Evolutionary conservation across 495 filamentous ascomycete genomes (phyloP).

Genomic region (Penicillium verhagenii): DNA sequence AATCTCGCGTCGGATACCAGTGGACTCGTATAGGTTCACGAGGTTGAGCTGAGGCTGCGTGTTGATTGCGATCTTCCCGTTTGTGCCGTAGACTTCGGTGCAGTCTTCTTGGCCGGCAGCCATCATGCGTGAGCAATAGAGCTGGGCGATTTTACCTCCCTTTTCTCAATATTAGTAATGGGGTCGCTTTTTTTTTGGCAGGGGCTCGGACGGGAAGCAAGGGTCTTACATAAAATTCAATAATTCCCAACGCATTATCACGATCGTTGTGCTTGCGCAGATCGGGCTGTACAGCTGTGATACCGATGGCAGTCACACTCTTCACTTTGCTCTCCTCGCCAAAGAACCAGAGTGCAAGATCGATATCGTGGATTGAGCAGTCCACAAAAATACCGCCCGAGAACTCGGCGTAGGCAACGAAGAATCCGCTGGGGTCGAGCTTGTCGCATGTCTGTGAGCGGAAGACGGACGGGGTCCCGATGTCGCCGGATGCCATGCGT

Average conservation of each 20-base stretch:
- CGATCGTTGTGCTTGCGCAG: constrained; percentile 50
- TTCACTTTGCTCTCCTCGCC: constrained; percentile 43
- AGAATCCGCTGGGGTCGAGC: constrained; percentile 47
- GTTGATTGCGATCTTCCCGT: constrained; percentile 54
- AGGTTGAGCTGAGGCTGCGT: constrained; percentile 47
- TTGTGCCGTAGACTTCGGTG: constrained; percentile 57
- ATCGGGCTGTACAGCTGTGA: constrained; percentile 54
- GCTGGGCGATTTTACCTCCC: constrained; percentile 55
- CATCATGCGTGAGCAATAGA: constrained; percentile 60
- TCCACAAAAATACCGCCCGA: constrained; percentile 57
- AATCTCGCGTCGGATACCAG: constrained; percentile 52
- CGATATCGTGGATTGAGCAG: constrained; percentile 52
- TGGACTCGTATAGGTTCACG: constrained; percentile 46
- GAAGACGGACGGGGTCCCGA: constrained; percentile 48
- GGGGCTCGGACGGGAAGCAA: neutral
- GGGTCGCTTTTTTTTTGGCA: neutral
- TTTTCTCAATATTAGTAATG: neutral
- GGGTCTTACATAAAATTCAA: constrained; percentile 54
- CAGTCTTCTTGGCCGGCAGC: constrained; percentile 56
- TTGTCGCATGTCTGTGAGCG: constrained; percentile 54
- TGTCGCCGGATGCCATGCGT: constrained; percentile 38
- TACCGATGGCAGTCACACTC: constrained; percentile 46
- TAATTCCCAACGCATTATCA: constrained; percentile 58
- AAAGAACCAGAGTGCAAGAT: constrained; percentile 52
- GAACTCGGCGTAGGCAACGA: constrained; percentile 48